Evolutionary conservation across 257 asterid species (phyloP).

Genomic region (Solanum chiquidenum): DNA sequence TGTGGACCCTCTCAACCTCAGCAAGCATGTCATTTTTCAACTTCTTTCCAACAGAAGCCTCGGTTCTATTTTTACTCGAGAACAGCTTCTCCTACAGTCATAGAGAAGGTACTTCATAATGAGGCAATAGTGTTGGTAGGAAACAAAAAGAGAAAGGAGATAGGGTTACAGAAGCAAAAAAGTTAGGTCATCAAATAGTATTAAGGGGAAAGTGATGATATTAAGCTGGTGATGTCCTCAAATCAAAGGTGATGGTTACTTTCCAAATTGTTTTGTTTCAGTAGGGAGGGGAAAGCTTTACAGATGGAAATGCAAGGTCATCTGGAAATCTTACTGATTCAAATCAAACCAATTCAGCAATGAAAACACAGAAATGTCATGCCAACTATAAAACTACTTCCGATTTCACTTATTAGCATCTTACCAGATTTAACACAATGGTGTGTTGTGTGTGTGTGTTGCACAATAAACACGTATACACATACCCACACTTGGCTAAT

Average conservation of each 20-base stretch:
- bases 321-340: neutral
- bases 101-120: neutral
- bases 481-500: neutral
- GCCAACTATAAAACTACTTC: neutral
- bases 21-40: slow-evolving; percentile 78
- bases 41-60: slow-evolving; percentile 81
- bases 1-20: slow-evolving; percentile 88
- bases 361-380: neutral
- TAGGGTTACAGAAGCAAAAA: neutral
- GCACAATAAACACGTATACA: neutral
- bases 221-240: neutral
- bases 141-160: neutral
- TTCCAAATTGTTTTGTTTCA: neutral
- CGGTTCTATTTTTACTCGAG: slow-evolving; percentile 83
- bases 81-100: slow-evolving; percentile 75
- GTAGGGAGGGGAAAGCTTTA: neutral
- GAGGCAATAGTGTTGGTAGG: neutral
- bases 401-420: neutral
- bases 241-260: neutral
- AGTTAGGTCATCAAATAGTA: neutral
- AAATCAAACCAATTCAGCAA: neutral
- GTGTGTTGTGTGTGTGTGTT: neutral
- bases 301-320: neutral
- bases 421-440: neutral
- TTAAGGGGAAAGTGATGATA: neutral